Evolutionary conservation across 495 filamentous ascomycete genomes (phyloP).

Genomic region (Penicillium ochrochloron): DNA sequence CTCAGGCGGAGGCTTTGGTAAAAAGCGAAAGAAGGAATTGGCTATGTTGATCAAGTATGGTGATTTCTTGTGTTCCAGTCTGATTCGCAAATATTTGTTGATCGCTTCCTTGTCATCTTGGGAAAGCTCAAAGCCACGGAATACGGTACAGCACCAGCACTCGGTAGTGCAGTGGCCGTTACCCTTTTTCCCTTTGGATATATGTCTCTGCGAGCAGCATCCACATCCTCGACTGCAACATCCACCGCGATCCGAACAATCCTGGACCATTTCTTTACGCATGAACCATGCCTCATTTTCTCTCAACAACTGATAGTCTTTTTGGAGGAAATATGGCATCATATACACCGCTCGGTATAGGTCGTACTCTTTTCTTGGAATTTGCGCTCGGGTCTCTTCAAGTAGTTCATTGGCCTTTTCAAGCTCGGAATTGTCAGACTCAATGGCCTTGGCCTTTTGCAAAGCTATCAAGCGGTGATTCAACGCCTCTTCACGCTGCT

Average conservation of each 20-base stretch:
- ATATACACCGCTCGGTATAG: constrained; percentile 10
- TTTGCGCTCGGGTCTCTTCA: not conserved
- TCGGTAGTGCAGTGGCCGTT: constrained; percentile 17
- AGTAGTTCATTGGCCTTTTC: constrained; percentile 9
- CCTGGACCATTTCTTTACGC: constrained; percentile 15
- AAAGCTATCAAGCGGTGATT: not conserved
- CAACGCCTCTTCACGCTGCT: constrained; percentile 9
- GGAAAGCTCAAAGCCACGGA: constrained; percentile 17
- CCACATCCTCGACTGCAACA: constrained; percentile 20
- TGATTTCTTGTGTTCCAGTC: not conserved
- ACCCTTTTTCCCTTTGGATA: constrained; percentile 5
- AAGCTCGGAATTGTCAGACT: constrained; percentile 3
- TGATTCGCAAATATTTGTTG: not conserved
- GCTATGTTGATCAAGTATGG: not conserved
- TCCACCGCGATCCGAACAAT: constrained; percentile 17
- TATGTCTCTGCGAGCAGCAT: constrained; percentile 13
- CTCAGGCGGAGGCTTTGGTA: not conserved
- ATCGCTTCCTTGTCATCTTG: constrained; percentile 7
- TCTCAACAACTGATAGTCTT: constrained; percentile 3
- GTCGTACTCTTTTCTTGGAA: not conserved
- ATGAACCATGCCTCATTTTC: constrained; percentile 15
- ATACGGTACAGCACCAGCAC: constrained; percentile 18
- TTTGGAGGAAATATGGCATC: not conserved
- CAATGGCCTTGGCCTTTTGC: constrained; percentile 11
- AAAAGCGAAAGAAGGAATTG: not conserved